These are phyloP conservation scores for Neurospora sp. DNA, from an alignment of 495 filamentous ascomycete genomes.

Conservation along the genomic window DNA sequence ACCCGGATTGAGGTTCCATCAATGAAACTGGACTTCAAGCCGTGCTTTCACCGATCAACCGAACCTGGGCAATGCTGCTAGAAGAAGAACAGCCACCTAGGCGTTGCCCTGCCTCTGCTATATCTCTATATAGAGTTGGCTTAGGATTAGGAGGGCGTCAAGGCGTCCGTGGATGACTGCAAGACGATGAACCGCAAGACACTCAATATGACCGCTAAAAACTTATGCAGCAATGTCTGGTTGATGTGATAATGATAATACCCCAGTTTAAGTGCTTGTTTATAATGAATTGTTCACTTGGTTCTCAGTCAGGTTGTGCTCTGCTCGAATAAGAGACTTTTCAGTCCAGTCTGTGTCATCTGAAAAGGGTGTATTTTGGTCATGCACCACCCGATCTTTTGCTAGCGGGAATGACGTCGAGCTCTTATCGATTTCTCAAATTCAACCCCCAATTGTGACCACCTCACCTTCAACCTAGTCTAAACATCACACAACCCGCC, in stretches of 20 bases:
- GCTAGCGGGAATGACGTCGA: slow-evolving; percentile 13
- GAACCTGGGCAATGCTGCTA: background rate
- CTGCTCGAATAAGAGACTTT: background rate
- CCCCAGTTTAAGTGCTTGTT: background rate
- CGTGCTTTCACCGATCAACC: slow-evolving; percentile 7
- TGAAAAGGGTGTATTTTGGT: background rate
- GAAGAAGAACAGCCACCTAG: background rate
- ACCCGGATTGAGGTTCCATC: slow-evolving; percentile 27
- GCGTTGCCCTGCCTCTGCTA: background rate
- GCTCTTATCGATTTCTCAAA: background rate
- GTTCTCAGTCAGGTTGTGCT: background rate
- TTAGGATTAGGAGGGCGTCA: background rate
- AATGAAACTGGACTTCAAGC: slow-evolving; percentile 30
- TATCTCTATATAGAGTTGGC: background rate
- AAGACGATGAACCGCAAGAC: background rate
- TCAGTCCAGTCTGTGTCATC: background rate
- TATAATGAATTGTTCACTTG: background rate
- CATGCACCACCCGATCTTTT: background rate
- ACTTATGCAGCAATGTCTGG: background rate
- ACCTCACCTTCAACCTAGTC: background rate
- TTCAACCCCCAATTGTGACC: slow-evolving; percentile 4
- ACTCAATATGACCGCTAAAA: background rate
- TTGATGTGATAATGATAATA: background rate
- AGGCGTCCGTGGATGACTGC: background rate
- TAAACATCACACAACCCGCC: background rate